A percentile compares a stretch with the other conserved stretches of the same genome.
These are phyloP conservation scores for Niveomyces coronatus DNA, from an alignment of 2,329 filamentous ascomycete genomes.

Conservation along the genomic window DNA sequence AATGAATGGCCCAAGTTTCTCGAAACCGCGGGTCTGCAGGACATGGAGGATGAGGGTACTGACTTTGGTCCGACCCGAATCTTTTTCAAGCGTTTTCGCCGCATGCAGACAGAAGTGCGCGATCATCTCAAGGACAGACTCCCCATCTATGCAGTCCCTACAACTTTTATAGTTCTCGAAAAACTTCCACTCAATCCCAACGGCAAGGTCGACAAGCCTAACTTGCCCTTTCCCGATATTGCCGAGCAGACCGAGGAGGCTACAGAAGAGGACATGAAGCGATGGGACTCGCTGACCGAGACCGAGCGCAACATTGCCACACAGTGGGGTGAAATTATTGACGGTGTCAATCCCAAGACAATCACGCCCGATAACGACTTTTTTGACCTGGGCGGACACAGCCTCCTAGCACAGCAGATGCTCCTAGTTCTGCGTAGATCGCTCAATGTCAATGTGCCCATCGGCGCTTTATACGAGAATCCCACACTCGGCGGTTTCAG, in stretches of 20 bases:
- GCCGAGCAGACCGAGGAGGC: conserved; percentile 44
- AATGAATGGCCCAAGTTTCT: conserved; percentile 64
- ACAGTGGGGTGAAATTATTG: conserved; percentile 65
- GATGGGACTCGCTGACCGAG: conserved; percentile 37
- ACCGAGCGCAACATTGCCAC: conserved; percentile 33
- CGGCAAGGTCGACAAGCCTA: conserved; percentile 70
- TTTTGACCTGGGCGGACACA: conserved; percentile 30
- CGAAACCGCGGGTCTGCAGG: conserved; percentile 40
- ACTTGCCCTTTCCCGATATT: conserved; percentile 69
- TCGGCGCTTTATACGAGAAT: conserved; percentile 22
- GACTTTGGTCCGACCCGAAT: conserved; percentile 33
- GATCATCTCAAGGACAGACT: conserved; percentile 58
- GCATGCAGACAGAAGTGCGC: conserved; percentile 40
- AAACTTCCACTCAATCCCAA: conserved; percentile 63
- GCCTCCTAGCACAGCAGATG: conserved; percentile 58
- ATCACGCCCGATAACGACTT: conserved; percentile 39
- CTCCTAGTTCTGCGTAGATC: conserved; percentile 45
- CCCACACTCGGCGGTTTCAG: conserved; percentile 20
- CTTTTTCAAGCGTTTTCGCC: conserved; percentile 34
- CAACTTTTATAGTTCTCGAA: conserved; percentile 22
- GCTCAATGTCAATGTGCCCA: conserved; percentile 20
- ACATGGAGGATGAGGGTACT: conserved; percentile 41
- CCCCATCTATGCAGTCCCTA: conserved; percentile 25
- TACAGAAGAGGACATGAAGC: conserved; percentile 29
- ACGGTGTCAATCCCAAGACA: conserved; percentile 55